Conservation (phyloP, 1,139 yeast genomes). For the Hyphopichia burtonii region DNA sequence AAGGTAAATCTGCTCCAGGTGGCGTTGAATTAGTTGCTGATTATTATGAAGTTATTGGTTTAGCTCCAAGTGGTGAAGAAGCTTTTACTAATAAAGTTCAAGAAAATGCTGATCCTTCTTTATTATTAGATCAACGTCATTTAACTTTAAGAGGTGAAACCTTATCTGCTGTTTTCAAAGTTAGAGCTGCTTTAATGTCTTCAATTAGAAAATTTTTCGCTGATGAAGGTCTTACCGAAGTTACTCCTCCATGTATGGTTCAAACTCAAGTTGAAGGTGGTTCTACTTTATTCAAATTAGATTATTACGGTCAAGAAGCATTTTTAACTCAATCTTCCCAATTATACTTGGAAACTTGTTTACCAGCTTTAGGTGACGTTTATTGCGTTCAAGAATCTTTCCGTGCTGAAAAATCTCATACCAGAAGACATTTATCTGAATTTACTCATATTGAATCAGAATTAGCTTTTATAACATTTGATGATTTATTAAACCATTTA, state of each 20-base stretch:
- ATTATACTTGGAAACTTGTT: constrained; percentile 92
- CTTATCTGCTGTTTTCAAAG: constrained; percentile 91
- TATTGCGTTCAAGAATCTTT: constrained; percentile 97
- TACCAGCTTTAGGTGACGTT: constrained; percentile 95
- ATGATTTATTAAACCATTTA: constrained; percentile 80
- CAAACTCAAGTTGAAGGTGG: constrained; percentile 99
- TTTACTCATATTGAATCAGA: constrained; percentile 97
- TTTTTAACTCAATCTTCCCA: constrained; percentile 96
- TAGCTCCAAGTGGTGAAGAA: constrained; percentile 96
- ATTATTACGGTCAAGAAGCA: constrained; percentile 97
- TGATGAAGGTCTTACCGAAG: constrained; percentile 81
- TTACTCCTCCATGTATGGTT: constrained; percentile 99
- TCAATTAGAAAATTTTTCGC: constrained; percentile 74
- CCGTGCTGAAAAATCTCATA: constrained; percentile 98
- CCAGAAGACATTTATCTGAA: constrained; percentile 96
- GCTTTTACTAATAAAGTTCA: constrained; percentile 92
- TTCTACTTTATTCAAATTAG: constrained; percentile 87
- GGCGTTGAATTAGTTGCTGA: constrained; percentile 93
- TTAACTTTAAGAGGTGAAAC: constrained; percentile 94
- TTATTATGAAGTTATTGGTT: constrained; percentile 81
- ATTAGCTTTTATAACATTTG: constrained; percentile 81
- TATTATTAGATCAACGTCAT: constrained; percentile 92
- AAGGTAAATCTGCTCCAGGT: constrained; percentile 97
- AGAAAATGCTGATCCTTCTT: constrained; percentile 91
- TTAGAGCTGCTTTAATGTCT: constrained; percentile 75